Evolutionary conservation across 164 flowering plant species (phyloP).

Genomic region (Annona squamosa): DNA sequence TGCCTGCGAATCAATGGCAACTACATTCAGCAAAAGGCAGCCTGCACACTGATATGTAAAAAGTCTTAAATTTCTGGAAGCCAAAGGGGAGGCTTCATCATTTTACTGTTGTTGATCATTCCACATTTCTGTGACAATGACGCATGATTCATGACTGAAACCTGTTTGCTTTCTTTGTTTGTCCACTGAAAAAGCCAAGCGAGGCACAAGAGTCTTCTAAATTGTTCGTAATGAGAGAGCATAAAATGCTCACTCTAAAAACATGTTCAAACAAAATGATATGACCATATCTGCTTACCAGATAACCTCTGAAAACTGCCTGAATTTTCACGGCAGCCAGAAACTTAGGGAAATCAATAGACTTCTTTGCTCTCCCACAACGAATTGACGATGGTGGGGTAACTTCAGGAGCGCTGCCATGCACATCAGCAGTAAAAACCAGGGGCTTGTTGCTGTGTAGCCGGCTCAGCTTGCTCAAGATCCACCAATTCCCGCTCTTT

Average conservation of each 20-base stretch:
- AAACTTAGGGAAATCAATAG: conserved; percentile 43
- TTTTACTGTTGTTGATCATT: no score
- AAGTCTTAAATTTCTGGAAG: background rate
- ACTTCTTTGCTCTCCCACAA: conserved; percentile 59
- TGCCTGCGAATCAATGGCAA: conserved; percentile 27
- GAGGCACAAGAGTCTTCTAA: background rate
- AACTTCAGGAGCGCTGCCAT: conserved; percentile 86
- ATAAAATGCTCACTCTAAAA: background rate
- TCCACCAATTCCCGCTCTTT: conserved; percentile 59
- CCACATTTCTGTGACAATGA: background rate
- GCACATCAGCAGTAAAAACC: conserved; percentile 88
- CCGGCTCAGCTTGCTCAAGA: conserved; percentile 44
- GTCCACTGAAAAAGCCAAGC: background rate
- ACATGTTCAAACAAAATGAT: background rate
- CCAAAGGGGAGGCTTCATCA: background rate
- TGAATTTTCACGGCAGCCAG: conserved; percentile 80
- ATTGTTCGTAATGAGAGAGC: background rate
- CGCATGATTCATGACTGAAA: background rate
- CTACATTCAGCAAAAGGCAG: background rate
- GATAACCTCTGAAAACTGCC: conserved; percentile 54
- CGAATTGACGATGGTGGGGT: conserved; percentile 78
- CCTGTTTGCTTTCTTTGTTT: background rate
- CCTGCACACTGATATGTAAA: background rate
- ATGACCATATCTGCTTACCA: conserved; percentile 38
- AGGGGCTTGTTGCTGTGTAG: conserved; percentile 41